Percentiles rank a stretch among this genome's conserved stretches.
Evolutionary conservation across 106 monocot genomes (phyloP).

Genomic region (Dendrobium chrysotoxum): DNA sequence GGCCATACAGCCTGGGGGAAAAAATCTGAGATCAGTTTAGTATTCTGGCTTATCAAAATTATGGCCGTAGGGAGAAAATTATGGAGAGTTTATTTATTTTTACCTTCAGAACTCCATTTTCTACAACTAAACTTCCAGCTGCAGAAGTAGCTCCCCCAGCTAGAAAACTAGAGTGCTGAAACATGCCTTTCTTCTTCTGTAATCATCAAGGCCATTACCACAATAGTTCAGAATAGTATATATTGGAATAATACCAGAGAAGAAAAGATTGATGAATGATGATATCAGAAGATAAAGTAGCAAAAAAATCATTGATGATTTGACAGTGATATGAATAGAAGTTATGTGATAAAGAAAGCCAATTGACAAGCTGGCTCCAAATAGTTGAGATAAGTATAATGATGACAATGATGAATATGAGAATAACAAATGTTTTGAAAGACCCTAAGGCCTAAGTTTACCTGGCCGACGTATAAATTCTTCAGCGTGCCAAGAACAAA

Average conservation of each 20-base stretch:
- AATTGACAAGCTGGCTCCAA: background rate
- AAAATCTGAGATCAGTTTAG: background rate
- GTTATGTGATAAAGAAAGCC: too few species aligned
- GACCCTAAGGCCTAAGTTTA: conserved; percentile 8
- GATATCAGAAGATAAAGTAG: too few species aligned
- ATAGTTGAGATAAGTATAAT: background rate
- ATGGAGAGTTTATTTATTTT: background rate
- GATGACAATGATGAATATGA: background rate
- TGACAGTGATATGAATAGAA: too few species aligned
- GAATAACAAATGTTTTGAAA: background rate
- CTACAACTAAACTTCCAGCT: conserved; percentile 65
- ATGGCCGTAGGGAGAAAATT: background rate
- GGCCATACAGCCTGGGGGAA: conserved; percentile 70
- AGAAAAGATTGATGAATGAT: too few species aligned
- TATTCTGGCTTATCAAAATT: background rate
- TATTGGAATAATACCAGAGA: background rate
- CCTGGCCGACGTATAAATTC: conserved; percentile 75
- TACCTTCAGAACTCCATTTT: conserved; percentile 73
- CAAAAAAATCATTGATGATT: too few species aligned
- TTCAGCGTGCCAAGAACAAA: conserved; percentile 87
- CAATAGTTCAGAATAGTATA: background rate
- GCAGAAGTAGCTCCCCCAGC: conserved; percentile 89
- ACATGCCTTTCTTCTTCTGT: conserved; percentile 71
- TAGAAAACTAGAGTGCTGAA: conserved; percentile 90
- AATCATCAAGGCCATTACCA: background rate